Evolutionary conservation across 2,329 filamentous ascomycete genomes (phyloP), one percentile per base, ranked within the genome.

Genomic region (Teratosphaeria destructans): DNA sequence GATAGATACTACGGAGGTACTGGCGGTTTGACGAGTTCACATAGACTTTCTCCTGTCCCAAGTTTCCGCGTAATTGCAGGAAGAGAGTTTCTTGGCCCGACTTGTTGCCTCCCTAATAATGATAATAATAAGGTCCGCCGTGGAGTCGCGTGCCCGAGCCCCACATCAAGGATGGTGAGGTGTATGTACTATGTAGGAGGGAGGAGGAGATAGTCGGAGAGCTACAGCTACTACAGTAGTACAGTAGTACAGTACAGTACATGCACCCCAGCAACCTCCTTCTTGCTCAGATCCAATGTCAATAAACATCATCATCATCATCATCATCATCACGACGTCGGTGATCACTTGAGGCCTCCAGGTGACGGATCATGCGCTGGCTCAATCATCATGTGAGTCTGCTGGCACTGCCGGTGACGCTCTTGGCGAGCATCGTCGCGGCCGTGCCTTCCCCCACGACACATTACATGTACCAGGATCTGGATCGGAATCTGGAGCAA

Each of bases 361-460:
- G 16, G 19, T 23, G 43, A 19, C n/a, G 19, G 5, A 49, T 23
- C 8, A 63, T 63, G 62, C 60, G 62, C 16, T 49, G 56, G 39
- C 52, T 59, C 55, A 35, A 54, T 23, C 2, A 23, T 23, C 23
- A 23, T 35, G 59, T 58, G 10, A 58, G 58, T 35, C 34, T 60
- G 49, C 62, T 63, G 57, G 60, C 60, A 6, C 54, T 63, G n/a
- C 56, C 62, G 7, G 52, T 58, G 29, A 47, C 60, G 12, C 55
- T 59, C 23, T 54, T 63, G 19, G 34, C 47, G n/a, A 23, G 58
- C 47, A 47, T 64, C 54, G 63, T 61, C 34, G 52, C 39, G 14
- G 64, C 63, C 49, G 60, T 62, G 7, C 64, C 64, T 3, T 62
- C 61, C 4, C 63, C 62, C 1, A 43, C 57, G 12, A 52, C 57